Evolutionary conservation across 2,329 filamentous ascomycete genomes (phyloP), one percentile per base, ranked within the genome.

Genomic region (Diaporthe ampelina): DNA sequence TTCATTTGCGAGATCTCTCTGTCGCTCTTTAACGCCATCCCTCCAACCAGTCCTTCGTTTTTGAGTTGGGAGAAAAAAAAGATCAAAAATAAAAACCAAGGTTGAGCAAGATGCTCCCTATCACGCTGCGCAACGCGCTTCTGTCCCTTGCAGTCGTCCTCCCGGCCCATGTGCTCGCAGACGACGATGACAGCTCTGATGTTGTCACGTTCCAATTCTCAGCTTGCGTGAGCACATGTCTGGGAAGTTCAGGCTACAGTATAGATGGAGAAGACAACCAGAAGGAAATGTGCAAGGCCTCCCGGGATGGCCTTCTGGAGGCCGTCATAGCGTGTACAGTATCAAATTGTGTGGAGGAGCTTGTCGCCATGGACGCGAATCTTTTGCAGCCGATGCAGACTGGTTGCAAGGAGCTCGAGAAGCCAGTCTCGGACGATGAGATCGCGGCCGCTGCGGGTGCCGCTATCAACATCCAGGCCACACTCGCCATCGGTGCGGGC

Each of bases 101-200:
- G 72, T 68, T 43, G 72, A 75, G 74, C 54, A 63, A 26, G 21
- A 75, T 75, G 74, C 72, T 75, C 72, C 67, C 56, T 61, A 48
- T 45, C 61, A 56, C 26, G 48, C 37, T 72, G 52, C 54, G 68
- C 24, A 63, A 58, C 52, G 37, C 54, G 52, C 67, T 74, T 45
- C 70, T 75, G 35, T 57, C 69, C 21, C 15, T 50, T 21, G 65
- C 57, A 29, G 54, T 50, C 43, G 29, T 75, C 56, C 59, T 68
- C 11, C 59, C 74, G 21, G 40, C 52, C 19, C 59, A 52, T 1
- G 74, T 69, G 24, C 58, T 72, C 5, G 74, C 58, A 61, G 52
- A 59, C 45, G 54, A 43, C 40, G 68, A 65, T 24, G 71, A 43
- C 61, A 17, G 37, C 32, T 59, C 48, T 43, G 54, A 70, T 17